phyloP scores from a whole-genome alignment of 73 alveolate species.

The Tetrahymena malaccensis region DNA sequence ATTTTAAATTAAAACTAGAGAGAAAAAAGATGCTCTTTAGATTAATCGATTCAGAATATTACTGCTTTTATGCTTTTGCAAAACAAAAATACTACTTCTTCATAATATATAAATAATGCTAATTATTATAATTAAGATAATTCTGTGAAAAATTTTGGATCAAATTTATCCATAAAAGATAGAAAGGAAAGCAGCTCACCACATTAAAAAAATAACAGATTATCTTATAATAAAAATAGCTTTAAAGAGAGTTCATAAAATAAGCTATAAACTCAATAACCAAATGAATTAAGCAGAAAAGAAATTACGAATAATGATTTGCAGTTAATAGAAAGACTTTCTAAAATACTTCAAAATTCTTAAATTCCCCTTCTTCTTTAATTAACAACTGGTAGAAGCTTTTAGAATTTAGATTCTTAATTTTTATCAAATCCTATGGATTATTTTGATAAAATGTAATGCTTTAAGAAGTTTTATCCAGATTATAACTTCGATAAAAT shows the following conservation, averaged over 20 bases:
- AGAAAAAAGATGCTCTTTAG: neutral
- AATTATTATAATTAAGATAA: too few relatives aligned
- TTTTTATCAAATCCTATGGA: neutral
- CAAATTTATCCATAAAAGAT: neutral
- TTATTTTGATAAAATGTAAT: neutral
- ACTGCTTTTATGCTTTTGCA: neutral
- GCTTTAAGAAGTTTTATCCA: neutral
- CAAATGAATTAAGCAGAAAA: neutral
- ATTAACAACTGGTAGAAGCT: neutral
- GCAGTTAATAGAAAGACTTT: neutral
- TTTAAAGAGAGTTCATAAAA: neutral
- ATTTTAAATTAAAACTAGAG: too few relatives aligned
- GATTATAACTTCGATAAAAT: neutral
- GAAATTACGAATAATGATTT: neutral
- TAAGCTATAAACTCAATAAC: too few relatives aligned
- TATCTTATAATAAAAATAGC: neutral
- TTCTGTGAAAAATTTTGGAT: neutral
- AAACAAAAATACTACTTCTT: neutral
- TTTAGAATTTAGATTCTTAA: neutral
- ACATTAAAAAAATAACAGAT: neutral
- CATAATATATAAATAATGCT: neutral
- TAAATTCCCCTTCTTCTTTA: neutral
- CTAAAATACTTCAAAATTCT: neutral
- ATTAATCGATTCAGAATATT: too few relatives aligned
- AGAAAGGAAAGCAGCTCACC: neutral